phyloP scores from a whole-genome alignment of 257 asterid genomes.

The Solanum arcanum region DNA sequence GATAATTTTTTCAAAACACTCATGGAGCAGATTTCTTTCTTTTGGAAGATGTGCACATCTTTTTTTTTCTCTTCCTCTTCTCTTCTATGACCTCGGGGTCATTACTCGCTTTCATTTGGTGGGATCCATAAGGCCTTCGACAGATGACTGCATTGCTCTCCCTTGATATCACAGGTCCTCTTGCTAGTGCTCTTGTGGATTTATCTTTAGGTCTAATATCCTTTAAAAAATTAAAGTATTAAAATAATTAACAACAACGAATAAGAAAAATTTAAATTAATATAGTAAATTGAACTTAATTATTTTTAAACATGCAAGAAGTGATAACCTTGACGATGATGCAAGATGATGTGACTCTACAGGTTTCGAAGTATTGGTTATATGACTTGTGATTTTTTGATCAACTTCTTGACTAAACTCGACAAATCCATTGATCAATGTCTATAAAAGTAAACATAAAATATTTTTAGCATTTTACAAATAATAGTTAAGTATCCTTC shows the following conservation, averaged over 20 bases:
- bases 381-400: background rate
- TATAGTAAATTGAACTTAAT: background rate
- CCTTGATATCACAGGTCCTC: background rate
- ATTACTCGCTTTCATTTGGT: background rate
- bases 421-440: accelerated
- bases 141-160: accelerated
- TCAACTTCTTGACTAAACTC: background rate
- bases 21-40: background rate
- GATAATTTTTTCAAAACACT: background rate
- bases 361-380: background rate
- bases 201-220: background rate
- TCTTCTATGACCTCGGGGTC: background rate
- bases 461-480: background rate
- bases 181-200: background rate
- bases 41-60: background rate
- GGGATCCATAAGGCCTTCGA: background rate
- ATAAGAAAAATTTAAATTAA: background rate
- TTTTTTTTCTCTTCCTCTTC: background rate
- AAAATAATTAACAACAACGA: background rate
- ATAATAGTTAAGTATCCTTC: background rate
- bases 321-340: background rate
- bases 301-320: no score
- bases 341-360: background rate
- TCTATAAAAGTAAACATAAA: background rate
- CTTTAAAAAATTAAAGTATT: background rate